These are phyloP conservation scores for Santalum album DNA, from an alignment of 164 flowering plant species.

Conservation along the genomic window DNA sequence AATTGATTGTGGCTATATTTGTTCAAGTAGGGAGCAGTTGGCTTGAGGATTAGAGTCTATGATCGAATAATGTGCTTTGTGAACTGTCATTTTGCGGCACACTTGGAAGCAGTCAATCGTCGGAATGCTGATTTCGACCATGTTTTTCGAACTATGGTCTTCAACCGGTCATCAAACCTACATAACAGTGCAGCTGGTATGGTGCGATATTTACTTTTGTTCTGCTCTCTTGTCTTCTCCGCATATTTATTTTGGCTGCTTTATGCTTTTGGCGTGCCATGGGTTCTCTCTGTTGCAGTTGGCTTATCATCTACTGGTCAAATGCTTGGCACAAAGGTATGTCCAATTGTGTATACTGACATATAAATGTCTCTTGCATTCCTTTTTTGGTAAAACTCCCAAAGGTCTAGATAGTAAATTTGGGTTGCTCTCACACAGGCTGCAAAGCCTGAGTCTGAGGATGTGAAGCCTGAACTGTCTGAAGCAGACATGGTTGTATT, in stretches of 20 bases:
- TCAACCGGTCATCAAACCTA: constrained; percentile 56
- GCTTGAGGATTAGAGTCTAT: constrained; percentile 84
- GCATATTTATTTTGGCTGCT: constrained; percentile 49
- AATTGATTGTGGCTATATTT: too few relatives aligned
- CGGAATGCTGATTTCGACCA: constrained; percentile 98
- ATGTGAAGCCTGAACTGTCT: constrained; percentile 64
- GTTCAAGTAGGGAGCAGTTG: constrained; percentile 99
- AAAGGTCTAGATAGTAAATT: too few relatives aligned
- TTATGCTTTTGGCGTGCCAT: constrained; percentile 59
- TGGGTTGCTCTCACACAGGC: constrained; percentile 24
- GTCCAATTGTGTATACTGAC: too few relatives aligned
- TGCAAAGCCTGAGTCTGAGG: constrained; percentile 32
- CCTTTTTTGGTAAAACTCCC: background rate
- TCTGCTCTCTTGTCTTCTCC: constrained; percentile 41
- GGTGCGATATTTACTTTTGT: constrained; percentile 30
- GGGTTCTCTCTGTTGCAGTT: constrained; percentile 55
- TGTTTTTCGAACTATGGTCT: constrained; percentile 64
- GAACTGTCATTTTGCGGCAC: constrained; percentile 98
- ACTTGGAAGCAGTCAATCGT: constrained; percentile 89
- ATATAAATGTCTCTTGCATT: background rate
- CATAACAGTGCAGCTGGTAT: constrained; percentile 67
- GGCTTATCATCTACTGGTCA: constrained; percentile 59
- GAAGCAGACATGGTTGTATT: constrained; percentile 92
- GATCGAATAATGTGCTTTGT: constrained; percentile 87
- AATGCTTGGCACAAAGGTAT: constrained; percentile 47